A percentile compares a stretch with the other conserved stretches of the same genome.
Evolutionary conservation across 371 early-diverging fungal genomes (phyloP).

Genomic region (Rhizopus microsporus): DNA sequence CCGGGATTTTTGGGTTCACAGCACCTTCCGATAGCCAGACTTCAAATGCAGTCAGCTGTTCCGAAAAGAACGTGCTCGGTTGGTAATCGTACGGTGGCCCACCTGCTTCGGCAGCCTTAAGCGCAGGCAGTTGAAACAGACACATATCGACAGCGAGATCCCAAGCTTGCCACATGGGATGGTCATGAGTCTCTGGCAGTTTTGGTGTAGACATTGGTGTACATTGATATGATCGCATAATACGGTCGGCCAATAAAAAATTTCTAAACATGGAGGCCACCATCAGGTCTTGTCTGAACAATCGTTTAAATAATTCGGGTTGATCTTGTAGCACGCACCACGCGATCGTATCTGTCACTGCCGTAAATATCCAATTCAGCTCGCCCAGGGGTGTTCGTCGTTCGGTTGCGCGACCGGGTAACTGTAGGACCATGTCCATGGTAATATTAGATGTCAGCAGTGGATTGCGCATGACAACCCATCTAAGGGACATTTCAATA

Average conservation of each 20-base stretch:
- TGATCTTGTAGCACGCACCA: slow-evolving; percentile 88
- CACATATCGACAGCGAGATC: slow-evolving; percentile 96
- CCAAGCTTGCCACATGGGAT: slow-evolving; percentile 97
- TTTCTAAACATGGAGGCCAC: slow-evolving; percentile 96
- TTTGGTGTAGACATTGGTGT: slow-evolving; percentile 87
- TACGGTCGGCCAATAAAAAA: slow-evolving; percentile 91
- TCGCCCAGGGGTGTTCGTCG: slow-evolving; percentile 95
- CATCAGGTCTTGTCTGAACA: slow-evolving; percentile 95
- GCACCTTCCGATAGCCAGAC: slow-evolving; percentile 90
- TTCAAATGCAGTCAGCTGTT: slow-evolving; percentile 96
- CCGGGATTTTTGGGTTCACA: slow-evolving; percentile 75
- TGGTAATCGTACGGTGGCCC: slow-evolving; percentile 65
- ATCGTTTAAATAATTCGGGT: slow-evolving; percentile 84
- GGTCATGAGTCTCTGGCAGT: slow-evolving; percentile 88
- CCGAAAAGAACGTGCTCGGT: slow-evolving; percentile 88
- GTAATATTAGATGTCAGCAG: slow-evolving; percentile 70
- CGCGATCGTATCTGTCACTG: slow-evolving; percentile 98
- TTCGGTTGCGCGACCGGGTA: slow-evolving; percentile 90
- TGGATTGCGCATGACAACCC: slow-evolving; percentile 89
- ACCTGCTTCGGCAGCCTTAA: slow-evolving; percentile 64
- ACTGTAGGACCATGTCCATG: slow-evolving; percentile 82
- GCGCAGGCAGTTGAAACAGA: slow-evolving; percentile 83
- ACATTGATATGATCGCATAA: slow-evolving; percentile 92
- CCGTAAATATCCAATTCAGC: slow-evolving; percentile 98
- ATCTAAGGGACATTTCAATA: slow-evolving; percentile 90